Conservation (phyloP, 129 eudicot genomes). For the Tanacetum coccineum region DNA sequence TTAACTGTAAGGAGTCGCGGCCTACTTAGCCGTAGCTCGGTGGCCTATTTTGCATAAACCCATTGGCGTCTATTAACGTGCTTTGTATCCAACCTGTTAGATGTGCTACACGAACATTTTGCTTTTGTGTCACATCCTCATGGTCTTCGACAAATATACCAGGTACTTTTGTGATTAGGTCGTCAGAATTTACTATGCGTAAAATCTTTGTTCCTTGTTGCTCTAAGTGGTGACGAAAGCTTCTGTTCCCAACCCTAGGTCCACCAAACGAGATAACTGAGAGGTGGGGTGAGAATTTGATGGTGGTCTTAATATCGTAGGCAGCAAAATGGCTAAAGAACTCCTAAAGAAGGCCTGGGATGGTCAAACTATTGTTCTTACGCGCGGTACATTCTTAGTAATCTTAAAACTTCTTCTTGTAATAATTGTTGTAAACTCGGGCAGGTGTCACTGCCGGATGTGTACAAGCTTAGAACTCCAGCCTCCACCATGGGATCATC, state of each 20-base stretch:
- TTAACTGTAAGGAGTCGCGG: constrained; percentile 48
- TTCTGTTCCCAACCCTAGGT: constrained; percentile 81
- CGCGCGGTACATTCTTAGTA: constrained; percentile 42
- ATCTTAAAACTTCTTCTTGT: constrained; percentile 38
- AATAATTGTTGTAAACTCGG: constrained; percentile 53
- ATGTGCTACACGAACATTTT: constrained; percentile 2
- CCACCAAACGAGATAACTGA: constrained; percentile 92
- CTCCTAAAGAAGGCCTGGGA: constrained; percentile 94
- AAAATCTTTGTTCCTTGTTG: constrained; percentile 63
- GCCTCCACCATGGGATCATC: constrained; percentile 63
- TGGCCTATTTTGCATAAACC: constrained; percentile 86
- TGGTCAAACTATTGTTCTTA: constrained; percentile 67
- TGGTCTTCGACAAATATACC: constrained; percentile 58
- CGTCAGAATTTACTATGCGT: constrained; percentile 82
- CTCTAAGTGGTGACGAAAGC: constrained; percentile 60
- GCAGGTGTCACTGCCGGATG: constrained; percentile 31
- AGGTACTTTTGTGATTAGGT: constrained; percentile 75
- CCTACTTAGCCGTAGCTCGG: constrained; percentile 72
- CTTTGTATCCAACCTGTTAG: constrained; percentile 43
- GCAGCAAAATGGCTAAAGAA: constrained; percentile 86
- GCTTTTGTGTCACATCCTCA: constrained; percentile 11
- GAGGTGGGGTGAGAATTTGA: constrained; percentile 46
- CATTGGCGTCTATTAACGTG: constrained; percentile 45
- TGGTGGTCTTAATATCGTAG: constrained; percentile 56
- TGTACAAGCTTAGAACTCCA: constrained; percentile 77